Base-by-base conservation (phyloP, 441 rosid genomes). In the Geranium incanum region DNA sequence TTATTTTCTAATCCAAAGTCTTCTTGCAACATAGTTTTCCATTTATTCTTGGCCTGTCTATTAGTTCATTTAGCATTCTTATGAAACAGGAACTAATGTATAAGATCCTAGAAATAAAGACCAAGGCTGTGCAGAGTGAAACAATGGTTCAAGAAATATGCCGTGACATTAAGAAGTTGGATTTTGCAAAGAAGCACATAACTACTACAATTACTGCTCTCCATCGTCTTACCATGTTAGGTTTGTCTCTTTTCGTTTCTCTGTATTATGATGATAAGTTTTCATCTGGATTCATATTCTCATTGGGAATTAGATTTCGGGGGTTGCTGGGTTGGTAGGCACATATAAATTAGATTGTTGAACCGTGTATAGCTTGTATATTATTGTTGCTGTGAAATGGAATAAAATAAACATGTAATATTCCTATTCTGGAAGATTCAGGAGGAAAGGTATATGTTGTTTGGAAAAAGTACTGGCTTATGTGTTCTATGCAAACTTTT, bases 121-220 rank as follows among this genome's bases (percentile, higher is more conserved):
- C 89, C 82, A 95, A 95, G 83, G 99, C 99, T 48, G 97, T 87
- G 83, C 99, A 95, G 78, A 95, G 98, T 82, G 99, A 95, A 83
- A 88, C 97, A 8, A 95, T 95, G 99, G 99, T 95, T 62, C 97
- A 93, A 83, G 98, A 95, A 83, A 95, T 95, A 78, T 95, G 99
- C 66, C 94, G 99, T 69, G 99, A 95, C 83, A 95, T 95, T 78
- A 95, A 95, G 84, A 95, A 95, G 87, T 84, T 95, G 81, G 99
- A 93, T 81, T 95, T 93, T 80, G 99, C 99, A 33, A 93, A 95
- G 90, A 95, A 95, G 85, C 97, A 95, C 81, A 95, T 95, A 78
- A 95, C 99, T 60, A 91, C 94, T 67, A 93, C 99, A 0, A 95
- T 95, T 72, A 95, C 99, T 76, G 99, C 99, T 76, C 98, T 93